Evolutionary conservation across 176 grass and related monocot genomes (phyloP), one percentile per base, ranked within the genome.

Genomic region (Zea luxurians): DNA sequence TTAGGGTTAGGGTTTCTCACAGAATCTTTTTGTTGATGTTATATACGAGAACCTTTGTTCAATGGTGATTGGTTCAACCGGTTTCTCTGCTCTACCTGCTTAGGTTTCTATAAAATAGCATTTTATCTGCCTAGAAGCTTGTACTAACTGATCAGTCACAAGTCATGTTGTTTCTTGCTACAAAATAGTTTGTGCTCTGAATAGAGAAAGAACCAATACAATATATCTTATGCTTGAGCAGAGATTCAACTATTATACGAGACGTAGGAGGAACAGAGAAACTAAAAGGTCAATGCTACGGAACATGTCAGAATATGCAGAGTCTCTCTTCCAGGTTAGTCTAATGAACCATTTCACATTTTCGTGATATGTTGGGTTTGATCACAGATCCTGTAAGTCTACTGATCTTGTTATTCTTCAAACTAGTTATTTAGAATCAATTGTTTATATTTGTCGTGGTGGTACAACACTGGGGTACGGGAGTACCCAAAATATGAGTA

Each of bases 161-260:
- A 16, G 10, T 8, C 44, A 61, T 61, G 10, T 44, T 54, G 1
- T 43, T 83, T 44, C 46, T 46, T 43, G 68, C 67, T 69, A n/a
- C 53, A 75, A 62, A 68, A 44, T 70, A 70, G 11, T 55, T 81
- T n/a, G 5, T 80, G 53, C 53, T 65, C 52, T 37, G 8, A 74
- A 54, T 12, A 65, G 20, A 77, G 11, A 60, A 87, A 83, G 55
- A 76, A 68, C 36, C 37, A 37, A 88, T 42, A 46, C 5, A 58
- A 52, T 61, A 37, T 59, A 35, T 64, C 63, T 79, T 65, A 76
- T 70, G 38, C 55, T 73, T 89, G 40, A 44, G 38, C 82, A 94
- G 91, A 88, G 87, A 82, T 97, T 97, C 82, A 94, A 81, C 79
- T 83, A 80, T 77, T 92, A 94, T 61, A 81, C 66, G 53, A 93